These are phyloP conservation scores for Picea abies DNA, from an alignment of 83 land plant species.

Conservation along the genomic window DNA sequence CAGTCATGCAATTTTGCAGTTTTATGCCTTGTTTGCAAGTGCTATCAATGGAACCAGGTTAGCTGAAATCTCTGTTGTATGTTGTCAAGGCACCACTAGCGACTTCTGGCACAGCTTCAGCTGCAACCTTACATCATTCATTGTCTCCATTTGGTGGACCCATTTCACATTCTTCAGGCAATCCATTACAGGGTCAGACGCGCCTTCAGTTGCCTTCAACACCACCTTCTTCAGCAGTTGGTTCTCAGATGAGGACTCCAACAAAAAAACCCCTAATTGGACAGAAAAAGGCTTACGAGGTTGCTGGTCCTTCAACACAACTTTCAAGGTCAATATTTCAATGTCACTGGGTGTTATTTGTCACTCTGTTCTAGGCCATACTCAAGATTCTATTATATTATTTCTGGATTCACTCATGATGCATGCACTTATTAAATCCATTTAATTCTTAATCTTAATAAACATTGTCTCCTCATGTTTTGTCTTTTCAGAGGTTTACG, in stretches of 20 bases:
- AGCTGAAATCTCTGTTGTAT: neutral
- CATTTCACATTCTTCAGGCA: neutral
- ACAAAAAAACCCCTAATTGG: constrained; percentile 51
- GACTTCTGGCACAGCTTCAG: neutral
- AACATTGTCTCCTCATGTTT: neutral
- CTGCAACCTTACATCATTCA: constrained; percentile 8
- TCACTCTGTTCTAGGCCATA: neutral
- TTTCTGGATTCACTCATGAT: neutral
- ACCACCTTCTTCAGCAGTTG: constrained; percentile 22
- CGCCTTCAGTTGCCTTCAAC: constrained; percentile 25
- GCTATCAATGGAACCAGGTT: neutral
- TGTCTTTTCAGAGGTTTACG: neutral
- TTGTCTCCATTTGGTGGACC: constrained; percentile 2
- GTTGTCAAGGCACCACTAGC: constrained; percentile 5
- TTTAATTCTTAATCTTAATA: neutral
- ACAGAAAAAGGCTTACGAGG: constrained; percentile 65
- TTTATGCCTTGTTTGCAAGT: neutral
- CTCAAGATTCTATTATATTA: neutral
- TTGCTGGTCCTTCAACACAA: constrained; percentile 44
- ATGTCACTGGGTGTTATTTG: neutral
- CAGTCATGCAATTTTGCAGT: neutral
- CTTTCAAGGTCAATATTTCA: constrained; percentile 7
- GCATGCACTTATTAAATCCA: neutral
- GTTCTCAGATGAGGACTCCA: constrained; percentile 39
- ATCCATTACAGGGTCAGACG: constrained; percentile 12